Conservation (phyloP, 768 basidiomycete genomes). For the Kwoniella heveanensis region DNA sequence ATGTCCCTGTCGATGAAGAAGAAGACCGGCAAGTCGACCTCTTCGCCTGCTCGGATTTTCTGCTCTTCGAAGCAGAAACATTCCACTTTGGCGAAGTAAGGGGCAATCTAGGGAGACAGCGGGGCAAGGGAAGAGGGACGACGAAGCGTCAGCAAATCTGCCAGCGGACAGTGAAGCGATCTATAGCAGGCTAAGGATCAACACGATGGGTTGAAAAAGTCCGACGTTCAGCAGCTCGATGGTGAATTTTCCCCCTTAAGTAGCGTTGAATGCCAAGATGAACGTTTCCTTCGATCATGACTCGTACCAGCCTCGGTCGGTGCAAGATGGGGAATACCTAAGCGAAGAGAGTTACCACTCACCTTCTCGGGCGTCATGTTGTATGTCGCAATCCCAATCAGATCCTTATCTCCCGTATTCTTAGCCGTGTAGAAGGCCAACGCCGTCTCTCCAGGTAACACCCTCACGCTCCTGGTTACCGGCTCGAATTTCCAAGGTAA, state of each 20-base stretch:
- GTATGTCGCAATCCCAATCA: constrained; percentile 98
- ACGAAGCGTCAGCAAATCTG: too few species aligned
- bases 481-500: constrained; percentile 93
- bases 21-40: constrained; percentile 95
- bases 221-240: too few species aligned
- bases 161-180: too few species aligned
- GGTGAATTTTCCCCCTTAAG: too few species aligned
- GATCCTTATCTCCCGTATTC: constrained; percentile 79
- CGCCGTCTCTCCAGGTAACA: constrained; percentile 92
- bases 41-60: constrained; percentile 87
- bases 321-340: background rate
- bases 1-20: constrained; percentile 99
- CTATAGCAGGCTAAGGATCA: too few species aligned
- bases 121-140: background rate
- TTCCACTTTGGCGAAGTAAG: constrained; percentile 98
- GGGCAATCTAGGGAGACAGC: constrained; percentile 70
- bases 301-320: too few species aligned
- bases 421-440: constrained; percentile 94
- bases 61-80: constrained; percentile 99
- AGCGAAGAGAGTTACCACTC: constrained; percentile 48
- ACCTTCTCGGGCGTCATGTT: constrained; percentile 98
- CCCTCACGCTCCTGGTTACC: constrained; percentile 83
- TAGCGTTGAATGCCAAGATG: too few species aligned
- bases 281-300: too few species aligned
- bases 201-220: too few species aligned